These are phyloP conservation scores for Lactarius deliciosus DNA, from an alignment of 768 basidiomycete genomes.

Conservation along the genomic window DNA sequence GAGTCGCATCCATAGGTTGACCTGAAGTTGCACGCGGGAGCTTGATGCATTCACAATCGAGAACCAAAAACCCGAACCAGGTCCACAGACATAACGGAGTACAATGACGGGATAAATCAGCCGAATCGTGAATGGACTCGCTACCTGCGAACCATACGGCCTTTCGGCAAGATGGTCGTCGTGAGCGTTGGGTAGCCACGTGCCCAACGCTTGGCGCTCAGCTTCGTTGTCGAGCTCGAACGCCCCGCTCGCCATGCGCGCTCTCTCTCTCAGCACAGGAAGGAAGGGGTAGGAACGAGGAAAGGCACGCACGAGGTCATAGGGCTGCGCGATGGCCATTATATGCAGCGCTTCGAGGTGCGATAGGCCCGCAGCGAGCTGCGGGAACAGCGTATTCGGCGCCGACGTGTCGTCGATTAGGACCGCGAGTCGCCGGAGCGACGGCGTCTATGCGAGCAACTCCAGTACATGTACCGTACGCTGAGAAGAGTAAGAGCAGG, in stretches of 20 bases:
- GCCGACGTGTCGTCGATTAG: conserved; percentile 53
- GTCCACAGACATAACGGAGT: too few relatives aligned
- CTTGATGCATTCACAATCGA: too few relatives aligned
- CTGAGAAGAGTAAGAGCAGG: conserved; percentile 52
- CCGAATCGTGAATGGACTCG: conserved; percentile 7
- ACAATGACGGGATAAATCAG: too few relatives aligned
- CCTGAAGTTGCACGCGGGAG: too few relatives aligned
- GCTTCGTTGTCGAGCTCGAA: conserved; percentile 42
- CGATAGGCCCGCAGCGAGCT: conserved; percentile 48
- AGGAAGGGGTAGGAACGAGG: background rate
- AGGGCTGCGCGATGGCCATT: conserved; percentile 52
- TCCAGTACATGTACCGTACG: conserved; percentile 45
- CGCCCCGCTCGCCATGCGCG: conserved; percentile 47
- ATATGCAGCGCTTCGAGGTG: conserved; percentile 60
- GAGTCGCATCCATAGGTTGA: too few relatives aligned
- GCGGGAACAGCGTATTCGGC: conserved; percentile 44
- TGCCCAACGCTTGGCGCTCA: conserved; percentile 51
- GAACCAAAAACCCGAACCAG: too few relatives aligned
- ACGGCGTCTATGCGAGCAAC: conserved; percentile 42
- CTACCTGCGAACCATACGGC: conserved; percentile 49
- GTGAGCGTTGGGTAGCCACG: conserved; percentile 56
- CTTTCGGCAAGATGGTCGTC: conserved; percentile 63
- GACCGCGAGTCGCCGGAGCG: conserved; percentile 51
- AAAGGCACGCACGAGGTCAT: conserved; percentile 43
- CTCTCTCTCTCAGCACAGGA: conserved; percentile 11